Base-by-base conservation (phyloP, 1,284 basidiomycete genomes). In the Athelia psychrophila region DNA sequence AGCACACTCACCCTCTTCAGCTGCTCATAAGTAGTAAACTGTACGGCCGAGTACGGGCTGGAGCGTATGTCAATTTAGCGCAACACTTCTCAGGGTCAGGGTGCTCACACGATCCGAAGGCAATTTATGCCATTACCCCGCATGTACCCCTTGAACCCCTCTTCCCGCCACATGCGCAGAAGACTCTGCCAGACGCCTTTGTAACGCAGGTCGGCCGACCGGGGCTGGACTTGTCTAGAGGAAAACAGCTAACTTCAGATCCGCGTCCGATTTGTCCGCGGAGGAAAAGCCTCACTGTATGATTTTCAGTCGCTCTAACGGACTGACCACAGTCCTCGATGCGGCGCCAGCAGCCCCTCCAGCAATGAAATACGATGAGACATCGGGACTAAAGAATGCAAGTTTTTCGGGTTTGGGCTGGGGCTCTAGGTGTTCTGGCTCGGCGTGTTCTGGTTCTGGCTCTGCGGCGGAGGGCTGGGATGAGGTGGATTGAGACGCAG, bases 121-220 rank as follows among this genome's bases (percentile, higher is more conserved):
- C 95, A 96, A 68, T 98, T 98, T 66, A 96, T 92, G 15, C 93
- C 94, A 64, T 91, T 91, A 15, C 89, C 89, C 59, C 93, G 80
- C 93, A 97, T 95, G 68, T 86, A 95, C 2, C 95, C 95, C 60
- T 73, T 80, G 68, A 95, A 89, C 1, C 95, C 95, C 69, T 98
- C 95, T 65, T 96, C 93, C 59, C 77, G 76, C 90, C 92, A 96
- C 87, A 97, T 97, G 52, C 93, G 81, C 46, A 79, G 75, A 44
- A 95, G 77, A 60, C 86, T 88, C 20, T 81, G 71, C 88, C 88
- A 94, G 47, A 95, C 90, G 23, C 91, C 91, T 59, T 78, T 83
- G 69, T 95, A 95, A 57, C 88, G 86, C 38, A 73, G 69, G 59
- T 83, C 74, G 2, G 82, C 78, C 19, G 76, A 67, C 23, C 70